These are phyloP conservation scores for Gossypium australe DNA, from an alignment of 345 rosid species.

Conservation along the genomic window DNA sequence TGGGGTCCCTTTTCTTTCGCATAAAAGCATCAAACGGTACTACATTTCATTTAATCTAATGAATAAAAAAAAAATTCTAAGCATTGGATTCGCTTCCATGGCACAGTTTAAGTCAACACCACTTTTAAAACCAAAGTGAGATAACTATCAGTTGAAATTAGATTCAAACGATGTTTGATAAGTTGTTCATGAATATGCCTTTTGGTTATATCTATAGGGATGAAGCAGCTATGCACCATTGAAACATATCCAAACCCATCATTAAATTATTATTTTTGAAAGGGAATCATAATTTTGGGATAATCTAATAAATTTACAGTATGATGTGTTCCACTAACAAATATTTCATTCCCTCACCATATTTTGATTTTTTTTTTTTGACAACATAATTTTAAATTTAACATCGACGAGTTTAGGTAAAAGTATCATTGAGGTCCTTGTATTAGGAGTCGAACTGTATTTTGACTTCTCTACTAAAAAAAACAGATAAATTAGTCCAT, in stretches of 20 bases:
- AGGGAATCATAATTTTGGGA: constrained; percentile 8
- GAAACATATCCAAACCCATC: background rate
- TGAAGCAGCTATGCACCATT: constrained; percentile 12
- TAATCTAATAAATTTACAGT: constrained; percentile 12
- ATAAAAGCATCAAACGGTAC: constrained; percentile 4
- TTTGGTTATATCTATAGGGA: background rate
- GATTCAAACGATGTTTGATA: constrained; percentile 7
- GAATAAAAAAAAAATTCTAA: background rate
- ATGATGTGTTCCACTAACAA: too few species aligned
- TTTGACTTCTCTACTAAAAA: too few species aligned
- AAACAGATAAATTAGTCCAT: too few species aligned
- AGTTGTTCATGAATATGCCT: constrained; percentile 8
- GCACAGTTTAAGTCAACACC: constrained; percentile 21
- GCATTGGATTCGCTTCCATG: constrained; percentile 24
- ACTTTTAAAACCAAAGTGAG: background rate
- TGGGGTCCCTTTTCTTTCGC: background rate
- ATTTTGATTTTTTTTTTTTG: too few species aligned
- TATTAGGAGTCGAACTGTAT: too few species aligned
- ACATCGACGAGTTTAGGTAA: too few species aligned
- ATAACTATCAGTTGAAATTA: background rate
- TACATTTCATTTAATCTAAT: background rate
- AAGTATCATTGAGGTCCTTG: accelerated
- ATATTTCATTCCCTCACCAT: too few species aligned
- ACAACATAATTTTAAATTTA: too few species aligned
- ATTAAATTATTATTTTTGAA: background rate